These are phyloP conservation scores for Didymella pomorum DNA, from an alignment of 2,329 filamentous ascomycete genomes.

Conservation along the genomic window DNA sequence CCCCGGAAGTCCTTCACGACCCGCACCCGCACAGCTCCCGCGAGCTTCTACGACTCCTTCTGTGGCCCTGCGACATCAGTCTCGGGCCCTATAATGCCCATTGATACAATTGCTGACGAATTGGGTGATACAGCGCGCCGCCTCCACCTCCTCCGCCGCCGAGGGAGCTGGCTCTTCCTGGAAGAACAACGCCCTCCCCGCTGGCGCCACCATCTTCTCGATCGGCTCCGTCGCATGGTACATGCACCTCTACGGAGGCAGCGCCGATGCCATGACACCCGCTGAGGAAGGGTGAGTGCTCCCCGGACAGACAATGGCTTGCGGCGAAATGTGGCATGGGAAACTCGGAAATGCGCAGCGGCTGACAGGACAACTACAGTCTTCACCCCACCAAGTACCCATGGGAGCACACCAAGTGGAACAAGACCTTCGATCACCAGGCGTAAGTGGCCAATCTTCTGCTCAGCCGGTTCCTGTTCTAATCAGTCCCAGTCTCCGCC, in stretches of 20 bases:
- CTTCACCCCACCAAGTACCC: slow-evolving; percentile 92
- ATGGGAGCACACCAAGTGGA: slow-evolving; percentile 91
- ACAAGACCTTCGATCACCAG: slow-evolving; percentile 96
- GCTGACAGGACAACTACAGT: slow-evolving; percentile 61
- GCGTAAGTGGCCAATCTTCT: slow-evolving; percentile 70
- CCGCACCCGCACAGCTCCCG: slow-evolving; percentile 37
- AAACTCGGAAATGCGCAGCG: slow-evolving; percentile 28
- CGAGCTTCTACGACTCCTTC: slow-evolving; percentile 40
- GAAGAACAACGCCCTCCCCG: slow-evolving; percentile 85
- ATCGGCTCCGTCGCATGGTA: slow-evolving; percentile 95
- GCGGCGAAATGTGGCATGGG: slow-evolving; percentile 36
- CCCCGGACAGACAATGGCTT: slow-evolving; percentile 24
- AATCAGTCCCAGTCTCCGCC: slow-evolving; percentile 75
- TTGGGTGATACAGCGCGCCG: slow-evolving; percentile 59
- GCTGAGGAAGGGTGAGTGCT: slow-evolving; percentile 95
- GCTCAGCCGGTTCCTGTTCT: slow-evolving; percentile 3
- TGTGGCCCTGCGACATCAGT: slow-evolving; percentile 19
- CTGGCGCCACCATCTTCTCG: slow-evolving; percentile 84
- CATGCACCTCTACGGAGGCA: slow-evolving; percentile 92
- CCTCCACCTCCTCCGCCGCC: slow-evolving; percentile 74
- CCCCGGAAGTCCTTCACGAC: slow-evolving; percentile 35
- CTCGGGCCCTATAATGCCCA: slow-evolving; percentile 31
- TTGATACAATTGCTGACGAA: slow-evolving; percentile 45
- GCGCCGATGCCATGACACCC: slow-evolving; percentile 87
- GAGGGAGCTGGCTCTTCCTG: slow-evolving; percentile 77